Evolutionary conservation across 257 asterid species (phyloP), one percentile per base, ranked within the genome.

Genomic region (Lithospermum erythrorhizon): DNA sequence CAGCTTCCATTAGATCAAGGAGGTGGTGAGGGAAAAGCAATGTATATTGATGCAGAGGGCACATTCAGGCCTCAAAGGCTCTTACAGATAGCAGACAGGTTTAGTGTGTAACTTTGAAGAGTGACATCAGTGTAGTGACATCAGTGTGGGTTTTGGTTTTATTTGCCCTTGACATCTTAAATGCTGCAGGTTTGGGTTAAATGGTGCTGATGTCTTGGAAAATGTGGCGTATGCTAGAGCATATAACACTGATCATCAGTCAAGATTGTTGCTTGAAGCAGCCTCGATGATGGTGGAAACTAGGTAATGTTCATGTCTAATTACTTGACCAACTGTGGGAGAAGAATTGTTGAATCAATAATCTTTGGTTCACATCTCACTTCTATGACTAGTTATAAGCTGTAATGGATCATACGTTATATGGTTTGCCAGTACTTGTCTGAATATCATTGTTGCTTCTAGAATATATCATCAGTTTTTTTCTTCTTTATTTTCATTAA

Each of bases 211-310:
- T 72, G 96, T 91, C 62, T 77, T 91, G 84, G 98, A 91, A 73
- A 91, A 91, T 66, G 98, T 88, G 72, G 98, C 98, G 56, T 90
- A 90, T 75, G 98, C 98, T 55, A 84, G 98, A 67, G 98, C 98
- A 41, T 87, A 90, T 71, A 90, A 90, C 83, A 90, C 98, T 6
- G 98, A 90, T 64, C 98, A 90, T 68, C 98, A 87, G 72, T 87
- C 98, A 10, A 83, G 96, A 83, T 96, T 90, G 72, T 72, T 90
- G 66, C 91, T 90, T 47, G 96, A 90, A 79, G 98, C 98, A 48
- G 98, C 98, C 63, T 87, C 98, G 23, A 85, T 90, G 98, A 90
- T 90, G 98, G 90, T 87, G 56, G 98, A 90, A 72, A 85, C 94
- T 32, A 85, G 97, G 97, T 87, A 73, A 51, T 62, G n/a, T 17